These are phyloP conservation scores for Blastosporella zonata DNA, from an alignment of 1,284 basidiomycete genomes.

Conservation along the genomic window DNA sequence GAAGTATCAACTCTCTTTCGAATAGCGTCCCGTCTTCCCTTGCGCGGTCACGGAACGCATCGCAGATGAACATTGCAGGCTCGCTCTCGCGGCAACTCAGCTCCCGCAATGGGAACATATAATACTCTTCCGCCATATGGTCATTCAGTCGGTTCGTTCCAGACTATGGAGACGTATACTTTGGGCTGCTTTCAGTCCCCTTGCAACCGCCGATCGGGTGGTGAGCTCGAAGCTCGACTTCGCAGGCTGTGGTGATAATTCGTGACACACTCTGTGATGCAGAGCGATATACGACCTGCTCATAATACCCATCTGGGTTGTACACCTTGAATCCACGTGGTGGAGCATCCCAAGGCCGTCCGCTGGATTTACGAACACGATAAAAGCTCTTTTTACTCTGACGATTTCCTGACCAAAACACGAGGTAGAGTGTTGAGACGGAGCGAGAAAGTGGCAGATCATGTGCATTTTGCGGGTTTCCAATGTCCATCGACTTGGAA, in stretches of 20 bases:
- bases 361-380: background rate
- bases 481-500: constrained; percentile 79
- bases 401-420: too few species aligned
- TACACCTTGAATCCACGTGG: background rate
- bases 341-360: background rate
- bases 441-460: constrained; percentile 1
- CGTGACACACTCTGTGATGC: background rate
- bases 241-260: background rate
- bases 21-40: constrained; percentile 25
- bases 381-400: background rate
- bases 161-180: background rate
- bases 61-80: constrained; percentile 57
- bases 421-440: too few species aligned
- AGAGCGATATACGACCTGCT: too few species aligned
- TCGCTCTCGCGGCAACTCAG: constrained; percentile 42
- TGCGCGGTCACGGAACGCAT: constrained; percentile 61
- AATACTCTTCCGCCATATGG: background rate
- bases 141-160: background rate
- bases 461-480: constrained; percentile 6
- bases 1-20: constrained; percentile 6
- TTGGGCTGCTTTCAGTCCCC: background rate
- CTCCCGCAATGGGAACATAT: constrained; percentile 4
- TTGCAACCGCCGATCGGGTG: background rate
- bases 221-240: background rate
- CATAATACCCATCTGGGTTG: too few species aligned